Conservation (phyloP, 2,329 filamentous ascomycete genomes). For the Colletotrichum limetticola region DNA sequence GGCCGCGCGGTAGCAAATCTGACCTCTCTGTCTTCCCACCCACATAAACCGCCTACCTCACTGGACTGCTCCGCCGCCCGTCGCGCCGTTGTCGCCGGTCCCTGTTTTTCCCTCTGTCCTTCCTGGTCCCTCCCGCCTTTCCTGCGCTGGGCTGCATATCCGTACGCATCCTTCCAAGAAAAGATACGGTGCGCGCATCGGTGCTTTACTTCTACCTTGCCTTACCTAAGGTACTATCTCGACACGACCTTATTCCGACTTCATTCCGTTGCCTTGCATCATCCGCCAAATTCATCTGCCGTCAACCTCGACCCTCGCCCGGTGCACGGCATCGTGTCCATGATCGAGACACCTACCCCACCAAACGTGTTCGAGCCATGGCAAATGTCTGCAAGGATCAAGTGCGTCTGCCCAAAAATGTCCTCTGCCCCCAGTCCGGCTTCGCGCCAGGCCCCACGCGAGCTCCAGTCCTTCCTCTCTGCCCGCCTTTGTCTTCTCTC, state of each 20-base stretch:
- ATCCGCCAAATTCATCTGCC: background rate
- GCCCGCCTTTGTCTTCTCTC: conserved; percentile 35
- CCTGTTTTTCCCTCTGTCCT: background rate
- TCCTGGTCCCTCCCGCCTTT: background rate
- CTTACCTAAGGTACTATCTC: background rate
- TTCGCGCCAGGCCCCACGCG: conserved; percentile 33
- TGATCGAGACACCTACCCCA: conserved; percentile 51
- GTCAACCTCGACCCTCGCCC: too few species aligned
- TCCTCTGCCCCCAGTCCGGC: conserved; percentile 20
- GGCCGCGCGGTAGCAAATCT: background rate
- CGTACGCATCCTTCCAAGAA: conserved; percentile 6
- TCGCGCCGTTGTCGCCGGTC: conserved; percentile 4
- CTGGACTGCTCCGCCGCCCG: background rate
- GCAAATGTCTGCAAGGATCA: conserved; percentile 56
- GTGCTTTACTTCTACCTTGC: background rate
- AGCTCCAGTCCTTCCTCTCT: conserved; percentile 33
- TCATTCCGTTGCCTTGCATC: conserved; percentile 9
- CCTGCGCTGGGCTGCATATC: conserved; percentile 6
- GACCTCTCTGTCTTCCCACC: conserved; percentile 9
- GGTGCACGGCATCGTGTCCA: conserved; percentile 43
- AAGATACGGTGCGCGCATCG: conserved; percentile 3
- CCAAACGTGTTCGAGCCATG: conserved; percentile 59
- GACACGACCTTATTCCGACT: conserved; percentile 1
- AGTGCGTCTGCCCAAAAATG: conserved; percentile 48
- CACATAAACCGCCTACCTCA: background rate